Evolutionary conservation across 441 rosid species (phyloP), one percentile per base, ranked within the genome.

Genomic region (Arabidopsis lyrata): DNA sequence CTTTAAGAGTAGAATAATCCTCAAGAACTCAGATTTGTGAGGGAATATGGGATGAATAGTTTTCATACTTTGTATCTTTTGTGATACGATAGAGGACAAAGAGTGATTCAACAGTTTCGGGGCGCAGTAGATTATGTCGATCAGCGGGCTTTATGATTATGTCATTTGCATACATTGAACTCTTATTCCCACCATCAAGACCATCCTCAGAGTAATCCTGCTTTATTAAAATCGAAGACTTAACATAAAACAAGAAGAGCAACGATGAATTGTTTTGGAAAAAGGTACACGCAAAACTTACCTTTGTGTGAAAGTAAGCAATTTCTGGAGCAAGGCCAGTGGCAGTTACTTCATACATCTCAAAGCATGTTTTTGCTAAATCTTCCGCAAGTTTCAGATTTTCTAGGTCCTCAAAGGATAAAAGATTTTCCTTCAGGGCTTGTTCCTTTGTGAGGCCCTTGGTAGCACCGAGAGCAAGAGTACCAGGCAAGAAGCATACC

Each of bases 271-370:
- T 8, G 56, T 52, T n/a, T 16, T 16, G n/a, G 54, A 9, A 65
- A 10, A 24, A 31, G 55, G 12, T 34, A 22, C 53, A 54, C 57
- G 38, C 38, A 65, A 53, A 52, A 78, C 88, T 61, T 70, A 90
- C 99, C 91, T 86, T 45, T 18, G 98, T 90, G 73, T 91, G 99
- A 76, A 95, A 95, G 84, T 93, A 95, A 58, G 93, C 97, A 79
- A 91, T 95, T 84, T 95, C 99, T 14, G 98, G 97, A 77, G 98
- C 93, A 70, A 95, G 96, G 55, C 99, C 97, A 15, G 99, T 91
- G 68, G 97, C 86, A 75, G 99, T 95, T 48, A 87, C 96, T 60
- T 88, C 82, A 81, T 95, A 95, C 95, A 91, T 93, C 86, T 95
- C 91, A 85, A 88, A 90, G 82, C 98, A 95, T 64, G 99, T 90